Evolutionary conservation across 2,329 filamentous ascomycete species (phyloP), one percentile per base, ranked within the genome.

Genomic region (Fusarium sp.): DNA sequence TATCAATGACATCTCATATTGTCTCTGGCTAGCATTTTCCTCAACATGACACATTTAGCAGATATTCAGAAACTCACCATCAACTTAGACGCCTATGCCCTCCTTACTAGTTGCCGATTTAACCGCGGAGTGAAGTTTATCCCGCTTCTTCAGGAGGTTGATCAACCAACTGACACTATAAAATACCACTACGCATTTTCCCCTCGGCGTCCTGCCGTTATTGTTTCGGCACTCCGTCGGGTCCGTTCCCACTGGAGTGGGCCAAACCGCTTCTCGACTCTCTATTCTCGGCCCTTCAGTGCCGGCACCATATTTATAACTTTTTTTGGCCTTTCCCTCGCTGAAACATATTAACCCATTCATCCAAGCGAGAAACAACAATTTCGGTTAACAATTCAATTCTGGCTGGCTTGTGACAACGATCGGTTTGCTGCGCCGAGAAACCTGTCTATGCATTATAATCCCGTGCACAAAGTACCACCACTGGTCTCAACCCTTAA

Each of bases 251-350:
- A 55, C 41, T 49, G 28, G 17, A 41, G 66, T 58, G 67, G 67
- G 33, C 59, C 54, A 59, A 28, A 35, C 31, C 42, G 57, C 65
- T 69, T 69, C 66, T 69, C 42, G 56, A 56, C 59, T 54, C 28
- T 58, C 48, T 55, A 24, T 66, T 59, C 67, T 70, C 67, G 66
- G 67, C 67, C 47, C 47, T 52, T 70, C 31, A 44, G 49, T 70
- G 66, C 66, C 59, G 60, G 41, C 24, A 26, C 18, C 49, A 33
- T 70, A 56, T 70, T 66, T 55, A 69, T 70, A 70, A 45, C 47
- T 58, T 54, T 35, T 42, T 65, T 54, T 28, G 28, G 42, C 26
- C 36, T 49, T 35, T 67, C 31, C 42, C 52, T 47, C 7, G 48
- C 60, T 61, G 55, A 63, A 68, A 68, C 51, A 52, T 39, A 39